Percentiles rank a stretch among this genome's conserved stretches.
These are phyloP conservation scores for Hanseniaspora valbyensis DNA, from an alignment of 805 yeast species.

Conservation along the genomic window DNA sequence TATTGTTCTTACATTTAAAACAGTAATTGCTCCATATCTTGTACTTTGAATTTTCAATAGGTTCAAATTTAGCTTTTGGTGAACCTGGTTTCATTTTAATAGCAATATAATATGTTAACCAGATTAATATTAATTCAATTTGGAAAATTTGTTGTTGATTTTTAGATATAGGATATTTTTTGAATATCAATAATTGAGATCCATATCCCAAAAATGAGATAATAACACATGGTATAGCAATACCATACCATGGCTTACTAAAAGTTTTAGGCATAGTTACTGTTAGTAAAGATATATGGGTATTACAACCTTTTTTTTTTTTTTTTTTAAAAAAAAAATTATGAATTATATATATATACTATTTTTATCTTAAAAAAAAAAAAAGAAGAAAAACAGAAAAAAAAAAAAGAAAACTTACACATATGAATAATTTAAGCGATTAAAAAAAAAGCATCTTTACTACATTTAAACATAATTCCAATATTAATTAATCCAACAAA, in stretches of 20 bases:
- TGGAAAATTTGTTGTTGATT: conserved; percentile 40
- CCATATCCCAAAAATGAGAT: conserved; percentile 53
- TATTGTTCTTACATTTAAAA: conserved; percentile 55
- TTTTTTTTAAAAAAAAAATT: neutral
- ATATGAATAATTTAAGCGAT: neutral
- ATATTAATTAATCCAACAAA: too few species aligned
- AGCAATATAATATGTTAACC: conserved; percentile 69
- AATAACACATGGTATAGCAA: conserved; percentile 50
- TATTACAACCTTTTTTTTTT: neutral
- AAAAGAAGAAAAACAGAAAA: neutral
- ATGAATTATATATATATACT: neutral
- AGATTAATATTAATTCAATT: conserved; percentile 41
- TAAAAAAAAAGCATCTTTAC: neutral
- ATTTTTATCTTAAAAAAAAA: neutral
- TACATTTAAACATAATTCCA: neutral
- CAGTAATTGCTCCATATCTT: conserved; percentile 61
- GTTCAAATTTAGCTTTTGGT: conserved; percentile 43
- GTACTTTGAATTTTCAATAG: conserved; percentile 21
- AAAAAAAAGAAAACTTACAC: neutral
- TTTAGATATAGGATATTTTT: conserved; percentile 31
- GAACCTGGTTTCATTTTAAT: conserved; percentile 56
- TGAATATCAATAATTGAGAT: conserved; percentile 47
- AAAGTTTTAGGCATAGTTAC: conserved; percentile 9
- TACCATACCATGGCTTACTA: conserved; percentile 39
- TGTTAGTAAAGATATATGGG: neutral